Percentiles rank a stretch among this genome's conserved stretches.
Conservation (phyloP, 2,329 filamentous ascomycete species). For the Alternaria brassicicola region DNA sequence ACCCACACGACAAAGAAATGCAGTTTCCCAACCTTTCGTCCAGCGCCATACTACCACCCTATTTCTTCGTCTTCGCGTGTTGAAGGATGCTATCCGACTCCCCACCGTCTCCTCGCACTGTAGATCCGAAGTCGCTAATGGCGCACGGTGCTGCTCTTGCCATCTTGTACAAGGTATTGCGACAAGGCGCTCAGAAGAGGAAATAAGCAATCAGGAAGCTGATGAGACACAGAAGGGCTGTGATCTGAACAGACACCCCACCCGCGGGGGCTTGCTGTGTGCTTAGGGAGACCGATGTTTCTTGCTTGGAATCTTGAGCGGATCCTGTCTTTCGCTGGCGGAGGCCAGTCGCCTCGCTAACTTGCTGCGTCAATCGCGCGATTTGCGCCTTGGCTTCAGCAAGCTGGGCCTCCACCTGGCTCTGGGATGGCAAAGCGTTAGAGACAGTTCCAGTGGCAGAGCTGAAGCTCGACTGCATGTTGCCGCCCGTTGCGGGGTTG, state of each 20-base stretch:
- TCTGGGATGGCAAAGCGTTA: conserved; percentile 55
- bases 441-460: conserved; percentile 58
- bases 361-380: conserved; percentile 67
- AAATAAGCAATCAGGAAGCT: conserved; percentile 95
- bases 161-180: conserved; percentile 23
- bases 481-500: conserved; percentile 47
- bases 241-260: conserved; percentile 86
- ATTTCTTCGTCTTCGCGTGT: conserved; percentile 6
- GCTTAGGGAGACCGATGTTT: conserved; percentile 58
- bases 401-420: conserved; percentile 75
- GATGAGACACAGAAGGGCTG: conserved; percentile 81
- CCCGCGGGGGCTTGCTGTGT: conserved; percentile 62
- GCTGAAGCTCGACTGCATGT: conserved; percentile 48
- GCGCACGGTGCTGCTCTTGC: conserved; percentile 28
- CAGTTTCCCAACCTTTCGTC: conserved; percentile 17
- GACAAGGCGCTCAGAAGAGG: conserved; percentile 73
- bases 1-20: conserved; percentile 30
- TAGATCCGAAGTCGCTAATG: conserved; percentile 31
- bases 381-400: conserved; percentile 77
- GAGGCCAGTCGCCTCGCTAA: conserved; percentile 64
- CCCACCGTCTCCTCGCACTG: conserved; percentile 21
- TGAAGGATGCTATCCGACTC: conserved; percentile 21
- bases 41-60: conserved; percentile 8
- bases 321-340: conserved; percentile 76
- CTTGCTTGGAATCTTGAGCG: conserved; percentile 58